Percentiles rank a stretch among this genome's conserved stretches.
Conservation (phyloP, 2,329 filamentous ascomycete genomes). For the Metarhizium brunneum region DNA sequence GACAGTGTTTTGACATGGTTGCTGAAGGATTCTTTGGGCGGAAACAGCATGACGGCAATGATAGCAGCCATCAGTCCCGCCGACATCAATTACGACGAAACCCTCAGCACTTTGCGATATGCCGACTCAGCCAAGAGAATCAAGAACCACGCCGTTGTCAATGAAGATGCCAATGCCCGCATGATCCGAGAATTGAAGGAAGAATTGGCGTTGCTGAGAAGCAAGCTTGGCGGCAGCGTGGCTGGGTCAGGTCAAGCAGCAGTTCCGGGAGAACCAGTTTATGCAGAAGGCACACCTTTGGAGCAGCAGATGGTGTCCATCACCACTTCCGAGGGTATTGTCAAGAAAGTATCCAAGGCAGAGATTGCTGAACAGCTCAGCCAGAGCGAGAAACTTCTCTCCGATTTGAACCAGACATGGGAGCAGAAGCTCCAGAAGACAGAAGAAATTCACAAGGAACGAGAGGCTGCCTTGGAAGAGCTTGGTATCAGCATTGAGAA, state of each 20-base stretch:
- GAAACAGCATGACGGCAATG: slow-evolving; percentile 99
- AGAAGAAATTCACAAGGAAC: slow-evolving; percentile 94
- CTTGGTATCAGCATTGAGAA: slow-evolving; percentile 98
- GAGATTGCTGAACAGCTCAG: slow-evolving; percentile 95
- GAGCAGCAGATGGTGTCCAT: slow-evolving; percentile 97
- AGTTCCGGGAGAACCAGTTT: slow-evolving; percentile 65
- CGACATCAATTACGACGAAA: slow-evolving; percentile 99
- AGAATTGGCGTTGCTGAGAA: slow-evolving; percentile 74
- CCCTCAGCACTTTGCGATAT: slow-evolving; percentile 87
- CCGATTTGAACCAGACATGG: slow-evolving; percentile 97
- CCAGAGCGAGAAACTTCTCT: slow-evolving; percentile 92
- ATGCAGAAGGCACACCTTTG: slow-evolving; percentile 82
- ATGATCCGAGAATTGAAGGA: slow-evolving; percentile 99
- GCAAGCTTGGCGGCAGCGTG: slow-evolving; percentile 63
- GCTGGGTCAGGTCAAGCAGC: slow-evolving; percentile 35
- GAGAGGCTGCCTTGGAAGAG: slow-evolving; percentile 89
- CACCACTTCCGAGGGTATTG: slow-evolving; percentile 68
- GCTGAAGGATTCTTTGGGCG: slow-evolving; percentile 90
- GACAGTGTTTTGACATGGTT: slow-evolving; percentile 96
- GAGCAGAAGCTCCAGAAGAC: slow-evolving; percentile 93
- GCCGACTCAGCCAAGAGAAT: slow-evolving; percentile 97
- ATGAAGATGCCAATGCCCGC: slow-evolving; percentile 95
- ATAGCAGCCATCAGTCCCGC: slow-evolving; percentile 97
- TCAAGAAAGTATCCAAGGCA: slow-evolving; percentile 96
- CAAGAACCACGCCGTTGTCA: slow-evolving; percentile 99